phyloP scores from a whole-genome alignment of 345 rosid genomes.

The Salix caprea region DNA sequence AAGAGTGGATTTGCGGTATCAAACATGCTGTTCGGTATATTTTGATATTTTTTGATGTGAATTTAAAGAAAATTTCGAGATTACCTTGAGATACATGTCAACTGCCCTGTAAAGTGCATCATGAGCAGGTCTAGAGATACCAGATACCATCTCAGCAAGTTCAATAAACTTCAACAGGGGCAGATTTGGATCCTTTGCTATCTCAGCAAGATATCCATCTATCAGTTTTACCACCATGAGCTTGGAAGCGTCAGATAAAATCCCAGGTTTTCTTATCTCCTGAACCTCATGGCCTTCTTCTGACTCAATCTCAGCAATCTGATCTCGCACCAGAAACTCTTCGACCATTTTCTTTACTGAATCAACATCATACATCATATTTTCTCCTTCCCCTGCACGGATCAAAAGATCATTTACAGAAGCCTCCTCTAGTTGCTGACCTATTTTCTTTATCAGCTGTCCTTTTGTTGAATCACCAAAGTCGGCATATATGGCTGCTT shows the following conservation, averaged over 20 bases:
- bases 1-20: background rate
- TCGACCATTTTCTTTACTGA: slow-evolving; percentile 48
- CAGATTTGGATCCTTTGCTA: slow-evolving; percentile 66
- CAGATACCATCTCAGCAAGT: slow-evolving; percentile 62
- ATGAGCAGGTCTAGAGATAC: slow-evolving; percentile 66
- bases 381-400: slow-evolving; percentile 45
- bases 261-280: slow-evolving; percentile 45
- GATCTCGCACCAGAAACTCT: slow-evolving; percentile 57
- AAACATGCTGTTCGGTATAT: background rate
- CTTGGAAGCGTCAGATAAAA: slow-evolving; percentile 77
- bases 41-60: background rate
- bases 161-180: slow-evolving; percentile 50
- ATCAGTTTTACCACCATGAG: slow-evolving; percentile 75
- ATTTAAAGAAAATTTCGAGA: background rate
- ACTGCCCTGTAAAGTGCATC: slow-evolving; percentile 82
- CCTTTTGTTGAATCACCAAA: slow-evolving; percentile 43
- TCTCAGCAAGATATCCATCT: slow-evolving; percentile 73
- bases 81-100: slow-evolving; percentile 76
- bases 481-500: slow-evolving; percentile 54
- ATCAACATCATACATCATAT: slow-evolving; percentile 56
- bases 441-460: slow-evolving; percentile 52
- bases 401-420: slow-evolving; percentile 59
- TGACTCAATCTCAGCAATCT: slow-evolving; percentile 40
- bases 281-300: slow-evolving; percentile 34
- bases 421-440: slow-evolving; percentile 81